Evolutionary conservation across 2,329 filamentous ascomycete species (phyloP), one percentile per base, ranked within the genome.

Genomic region (Cytospora paraplurivora): DNA sequence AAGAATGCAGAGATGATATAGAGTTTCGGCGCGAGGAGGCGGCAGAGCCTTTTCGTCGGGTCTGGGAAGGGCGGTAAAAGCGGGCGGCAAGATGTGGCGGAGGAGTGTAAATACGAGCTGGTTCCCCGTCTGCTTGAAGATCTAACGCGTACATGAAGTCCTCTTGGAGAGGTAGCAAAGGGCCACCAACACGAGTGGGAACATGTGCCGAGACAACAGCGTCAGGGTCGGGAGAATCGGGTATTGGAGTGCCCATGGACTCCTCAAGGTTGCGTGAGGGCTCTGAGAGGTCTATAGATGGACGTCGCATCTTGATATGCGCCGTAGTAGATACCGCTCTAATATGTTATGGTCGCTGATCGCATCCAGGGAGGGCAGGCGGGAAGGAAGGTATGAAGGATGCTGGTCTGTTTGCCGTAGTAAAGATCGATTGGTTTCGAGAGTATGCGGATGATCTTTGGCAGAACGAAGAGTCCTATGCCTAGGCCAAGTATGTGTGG

Each of bases 1-100:
- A 34, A 17, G 89, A 91, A 64, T 91, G 89, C 32, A 82, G 86
- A 1, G 90, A 93, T 4, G 90, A 92, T 35, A 93, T 85, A 63
- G 90, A 93, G 76, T 92, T 93, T 66, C 90, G 87, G 68, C 90
- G 88, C 35, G 90, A 93, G 1, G 90, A 93, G 32, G 90, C 86
- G 15, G 90, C 89, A 32, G 90, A 93, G 63, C 88, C 88, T 74
- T 89, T 91, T 70, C 88, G 87, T 69, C 89, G 87, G 67, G 81
- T 84, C 68, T 86, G 86, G 5, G 81, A 85, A 41, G 83, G 85
- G 66, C 87, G 84, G 76, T 91, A 91, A 79, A 94, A 92, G 67
- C 90, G 89, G 60, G 90, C 90, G 69, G 90, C 90, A 72, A 93
- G 89, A 72, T 88, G 89, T 35, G 90, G 87, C 59, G 91, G 91